Conservation (phyloP, 164 flowering plant species). For the Berberis vulgaris region DNA sequence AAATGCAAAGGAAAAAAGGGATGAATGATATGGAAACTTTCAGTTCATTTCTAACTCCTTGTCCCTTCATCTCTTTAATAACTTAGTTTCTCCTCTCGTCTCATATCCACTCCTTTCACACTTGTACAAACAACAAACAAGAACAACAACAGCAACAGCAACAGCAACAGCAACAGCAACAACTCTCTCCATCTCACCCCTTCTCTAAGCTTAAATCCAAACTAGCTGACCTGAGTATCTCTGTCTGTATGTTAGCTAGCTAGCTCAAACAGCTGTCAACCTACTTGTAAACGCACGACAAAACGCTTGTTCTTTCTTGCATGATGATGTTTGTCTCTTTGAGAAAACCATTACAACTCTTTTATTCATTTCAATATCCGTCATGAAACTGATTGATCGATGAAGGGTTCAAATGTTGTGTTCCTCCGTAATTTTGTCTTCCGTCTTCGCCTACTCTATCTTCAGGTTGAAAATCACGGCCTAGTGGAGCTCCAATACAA, state of each 20-base stretch:
- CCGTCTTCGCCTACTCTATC: slow-evolving; percentile 5
- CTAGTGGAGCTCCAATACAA: slow-evolving; percentile 73
- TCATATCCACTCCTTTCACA: not conserved
- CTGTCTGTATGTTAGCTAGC: not conserved
- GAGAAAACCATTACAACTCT: slow-evolving; percentile 9
- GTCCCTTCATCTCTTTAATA: not conserved
- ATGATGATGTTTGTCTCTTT: slow-evolving; percentile 27
- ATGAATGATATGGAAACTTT: slow-evolving; percentile 23
- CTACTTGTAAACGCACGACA: not conserved
- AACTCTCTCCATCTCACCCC: not conserved
- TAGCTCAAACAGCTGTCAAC: no score
- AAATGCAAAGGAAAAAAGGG: slow-evolving; percentile 13
- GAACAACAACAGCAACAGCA: no score
- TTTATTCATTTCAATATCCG: slow-evolving; percentile 24
- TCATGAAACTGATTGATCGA: slow-evolving; percentile 50
- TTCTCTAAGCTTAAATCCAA: slow-evolving; percentile 28
- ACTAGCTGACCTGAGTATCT: slow-evolving; percentile 22
- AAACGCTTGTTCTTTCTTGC: slow-evolving; percentile 13
- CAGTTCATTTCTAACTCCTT: slow-evolving; percentile 18
- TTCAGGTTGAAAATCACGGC: slow-evolving; percentile 23
- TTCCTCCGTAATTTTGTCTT: slow-evolving; percentile 10
- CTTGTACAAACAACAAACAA: not conserved
- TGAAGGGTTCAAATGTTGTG: slow-evolving; percentile 26
- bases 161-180: slow-evolving; percentile 3
- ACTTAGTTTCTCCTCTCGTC: slow-evolving; percentile 2